Percentiles rank a stretch among this genome's conserved stretches.
Evolutionary conservation across 257 asterid species (phyloP).

Genomic region (Penstemon davidsonii): DNA sequence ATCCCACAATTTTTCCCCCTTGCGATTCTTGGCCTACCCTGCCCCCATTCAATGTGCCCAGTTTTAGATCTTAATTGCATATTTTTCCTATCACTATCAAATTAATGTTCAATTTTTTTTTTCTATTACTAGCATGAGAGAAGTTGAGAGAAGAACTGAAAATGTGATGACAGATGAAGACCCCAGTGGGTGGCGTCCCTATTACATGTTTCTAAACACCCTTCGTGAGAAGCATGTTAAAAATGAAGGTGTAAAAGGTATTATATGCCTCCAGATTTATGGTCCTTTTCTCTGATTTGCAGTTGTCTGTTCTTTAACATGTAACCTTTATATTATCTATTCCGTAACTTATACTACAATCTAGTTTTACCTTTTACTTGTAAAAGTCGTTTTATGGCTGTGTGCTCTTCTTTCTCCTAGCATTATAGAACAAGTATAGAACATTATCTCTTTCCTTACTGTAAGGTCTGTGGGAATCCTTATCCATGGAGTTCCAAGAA

Average conservation of each 20-base stretch:
- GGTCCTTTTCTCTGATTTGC: background rate
- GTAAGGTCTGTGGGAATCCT: background rate
- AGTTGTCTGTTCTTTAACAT: background rate
- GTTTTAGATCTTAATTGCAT: background rate
- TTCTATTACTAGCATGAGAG: constrained; percentile 52
- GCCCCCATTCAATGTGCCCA: background rate
- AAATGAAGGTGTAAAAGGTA: constrained; percentile 79
- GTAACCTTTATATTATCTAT: background rate
- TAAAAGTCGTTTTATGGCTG: constrained; percentile 5
- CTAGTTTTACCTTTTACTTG: background rate
- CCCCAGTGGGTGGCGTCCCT: constrained; percentile 94
- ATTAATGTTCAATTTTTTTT: constrained; percentile 13
- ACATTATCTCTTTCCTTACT: background rate
- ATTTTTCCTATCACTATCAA: background rate
- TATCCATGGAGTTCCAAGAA: background rate
- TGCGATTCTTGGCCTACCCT: background rate
- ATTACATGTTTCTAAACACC: constrained; percentile 58
- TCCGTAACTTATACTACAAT: background rate
- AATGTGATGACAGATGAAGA: constrained; percentile 70
- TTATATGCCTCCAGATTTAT: constrained; percentile 16
- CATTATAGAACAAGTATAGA: background rate
- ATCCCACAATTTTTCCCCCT: background rate
- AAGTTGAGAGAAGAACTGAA: constrained; percentile 65
- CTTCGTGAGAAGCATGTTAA: constrained; percentile 73
- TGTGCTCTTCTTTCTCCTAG: background rate